These are phyloP conservation scores for Quercus tomentella DNA, from an alignment of 331 rosid genomes.

Conservation along the genomic window DNA sequence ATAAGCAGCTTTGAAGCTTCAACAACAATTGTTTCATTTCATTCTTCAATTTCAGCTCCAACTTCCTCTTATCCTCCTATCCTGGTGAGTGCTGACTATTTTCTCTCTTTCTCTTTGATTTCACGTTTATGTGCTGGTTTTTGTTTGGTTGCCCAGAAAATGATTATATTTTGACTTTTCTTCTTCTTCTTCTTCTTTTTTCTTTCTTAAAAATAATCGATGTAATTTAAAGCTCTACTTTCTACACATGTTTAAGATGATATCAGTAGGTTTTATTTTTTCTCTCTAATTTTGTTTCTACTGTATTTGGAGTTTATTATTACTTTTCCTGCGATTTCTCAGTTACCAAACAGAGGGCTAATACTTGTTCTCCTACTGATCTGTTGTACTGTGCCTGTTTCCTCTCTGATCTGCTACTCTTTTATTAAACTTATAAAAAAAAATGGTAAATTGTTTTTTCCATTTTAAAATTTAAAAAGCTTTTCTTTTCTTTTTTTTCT, in stretches of 20 bases:
- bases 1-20: too few relatives aligned
- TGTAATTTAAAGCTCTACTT: background rate
- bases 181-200: background rate
- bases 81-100: slow-evolving; percentile 24
- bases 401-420: slow-evolving; percentile 7
- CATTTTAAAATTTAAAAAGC: too few relatives aligned
- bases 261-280: background rate
- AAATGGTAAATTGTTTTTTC: background rate
- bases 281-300: background rate
- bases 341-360: background rate
- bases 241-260: background rate
- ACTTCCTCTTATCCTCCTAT: background rate
- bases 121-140: background rate
- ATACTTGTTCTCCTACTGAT: background rate
- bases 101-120: background rate
- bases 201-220: too few relatives aligned
- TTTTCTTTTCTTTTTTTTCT: background rate
- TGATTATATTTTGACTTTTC: background rate
- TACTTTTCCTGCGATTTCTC: background rate
- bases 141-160: slow-evolving; percentile 21
- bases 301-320: background rate
- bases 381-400: background rate
- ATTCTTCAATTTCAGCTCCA: background rate
- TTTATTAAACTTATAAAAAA: background rate
- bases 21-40: background rate